A percentile compares a stretch with the other conserved stretches of the same genome.
Evolutionary conservation across 768 basidiomycete species (phyloP).

Genomic region (Leucocoprinus leucothites): DNA sequence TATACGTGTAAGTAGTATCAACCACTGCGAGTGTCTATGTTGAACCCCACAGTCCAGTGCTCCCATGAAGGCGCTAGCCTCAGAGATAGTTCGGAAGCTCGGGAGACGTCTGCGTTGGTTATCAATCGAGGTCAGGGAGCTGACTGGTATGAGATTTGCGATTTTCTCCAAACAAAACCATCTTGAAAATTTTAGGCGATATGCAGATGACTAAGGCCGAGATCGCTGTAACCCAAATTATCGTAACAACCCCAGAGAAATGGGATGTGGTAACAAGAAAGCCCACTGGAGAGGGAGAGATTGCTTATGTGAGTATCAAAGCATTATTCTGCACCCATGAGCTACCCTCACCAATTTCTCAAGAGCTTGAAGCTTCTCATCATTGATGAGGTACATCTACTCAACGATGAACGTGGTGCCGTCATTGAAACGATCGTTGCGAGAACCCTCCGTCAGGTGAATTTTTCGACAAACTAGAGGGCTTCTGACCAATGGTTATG

Average conservation of each 20-base stretch:
- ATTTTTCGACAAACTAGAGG: background rate
- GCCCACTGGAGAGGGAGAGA: constrained; percentile 93
- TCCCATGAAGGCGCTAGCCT: constrained; percentile 97
- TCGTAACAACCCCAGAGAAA: constrained; percentile 98
- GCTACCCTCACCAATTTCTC: too few relatives aligned
- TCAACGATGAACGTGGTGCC: constrained; percentile 97
- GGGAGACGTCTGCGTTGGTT: constrained; percentile 90
- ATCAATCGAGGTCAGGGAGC: constrained; percentile 78
- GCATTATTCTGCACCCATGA: background rate
- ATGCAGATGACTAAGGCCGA: constrained; percentile 96
- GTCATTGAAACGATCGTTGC: constrained; percentile 99
- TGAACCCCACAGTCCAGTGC: constrained; percentile 49
- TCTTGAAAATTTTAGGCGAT: constrained; percentile 55
- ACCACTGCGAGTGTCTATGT: background rate
- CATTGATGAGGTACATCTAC: constrained; percentile 95
- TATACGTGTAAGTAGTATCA: constrained; percentile 74
- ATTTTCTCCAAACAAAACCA: background rate
- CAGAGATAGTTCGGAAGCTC: constrained; percentile 92
- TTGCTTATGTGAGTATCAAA: constrained; percentile 70
- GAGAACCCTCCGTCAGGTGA: constrained; percentile 83
- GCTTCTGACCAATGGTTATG: background rate
- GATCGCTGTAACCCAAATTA: constrained; percentile 93
- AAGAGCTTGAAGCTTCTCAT: constrained; percentile 92
- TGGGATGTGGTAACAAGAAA: constrained; percentile 99
- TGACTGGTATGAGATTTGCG: constrained; percentile 61